These are phyloP conservation scores for Alternaria infectoria DNA, from an alignment of 2,329 filamentous ascomycete species.

Conservation along the genomic window DNA sequence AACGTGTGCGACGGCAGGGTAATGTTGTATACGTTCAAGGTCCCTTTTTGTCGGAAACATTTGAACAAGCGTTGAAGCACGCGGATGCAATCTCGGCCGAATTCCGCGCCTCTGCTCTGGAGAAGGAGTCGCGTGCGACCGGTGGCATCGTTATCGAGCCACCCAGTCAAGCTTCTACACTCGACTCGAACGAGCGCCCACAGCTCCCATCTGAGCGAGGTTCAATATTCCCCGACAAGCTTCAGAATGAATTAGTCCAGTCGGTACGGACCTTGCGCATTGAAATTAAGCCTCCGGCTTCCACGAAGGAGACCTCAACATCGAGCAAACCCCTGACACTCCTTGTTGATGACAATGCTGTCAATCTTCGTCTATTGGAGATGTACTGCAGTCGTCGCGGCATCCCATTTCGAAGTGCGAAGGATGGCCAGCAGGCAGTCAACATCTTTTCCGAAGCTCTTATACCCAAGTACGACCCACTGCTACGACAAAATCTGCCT, in stretches of 20 bases:
- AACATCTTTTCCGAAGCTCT: constrained; percentile 32
- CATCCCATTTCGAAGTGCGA: constrained; percentile 46
- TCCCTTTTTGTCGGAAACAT: constrained; percentile 28
- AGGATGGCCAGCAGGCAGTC: constrained; percentile 52
- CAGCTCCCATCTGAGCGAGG: neutral
- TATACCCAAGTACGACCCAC: constrained; percentile 4
- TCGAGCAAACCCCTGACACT: constrained; percentile 37
- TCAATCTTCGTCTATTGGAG: constrained; percentile 55
- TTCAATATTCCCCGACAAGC: constrained; percentile 10
- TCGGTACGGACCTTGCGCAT: constrained; percentile 17
- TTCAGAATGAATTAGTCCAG: constrained; percentile 14
- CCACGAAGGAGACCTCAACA: neutral
- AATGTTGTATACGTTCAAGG: constrained; percentile 36
- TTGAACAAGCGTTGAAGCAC: constrained; percentile 22
- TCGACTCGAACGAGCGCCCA: neutral
- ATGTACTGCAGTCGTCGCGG: constrained; percentile 56
- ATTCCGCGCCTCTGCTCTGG: neutral
- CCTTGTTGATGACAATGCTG: constrained; percentile 55
- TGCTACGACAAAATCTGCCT: constrained; percentile 3
- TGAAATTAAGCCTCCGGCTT: neutral
- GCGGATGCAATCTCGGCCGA: constrained; percentile 20
- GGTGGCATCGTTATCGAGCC: constrained; percentile 3
- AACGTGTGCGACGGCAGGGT: constrained; percentile 16
- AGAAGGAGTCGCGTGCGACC: neutral
- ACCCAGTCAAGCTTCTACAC: neutral